phyloP scores from a whole-genome alignment of 2,329 filamentous ascomycete genomes.

The Epichloe baconii region DNA sequence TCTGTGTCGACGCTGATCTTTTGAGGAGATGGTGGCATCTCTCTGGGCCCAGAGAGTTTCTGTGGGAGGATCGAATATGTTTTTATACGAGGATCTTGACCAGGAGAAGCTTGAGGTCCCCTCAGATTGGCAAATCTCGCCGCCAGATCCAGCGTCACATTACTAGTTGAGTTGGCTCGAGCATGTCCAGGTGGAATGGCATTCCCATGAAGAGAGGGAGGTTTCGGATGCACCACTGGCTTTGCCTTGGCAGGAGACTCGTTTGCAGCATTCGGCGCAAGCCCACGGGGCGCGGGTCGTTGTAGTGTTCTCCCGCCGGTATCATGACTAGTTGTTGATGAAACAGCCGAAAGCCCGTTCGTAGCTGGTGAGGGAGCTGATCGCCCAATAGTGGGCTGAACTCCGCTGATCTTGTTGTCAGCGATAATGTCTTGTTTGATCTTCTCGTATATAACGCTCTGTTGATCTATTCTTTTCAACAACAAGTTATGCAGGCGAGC shows the following conservation, averaged over 20 bases:
- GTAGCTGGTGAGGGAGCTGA: slow-evolving; percentile 9
- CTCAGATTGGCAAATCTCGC: slow-evolving; percentile 46
- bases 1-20: slow-evolving; percentile 35
- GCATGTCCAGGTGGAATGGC: slow-evolving; percentile 23
- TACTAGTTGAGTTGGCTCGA: slow-evolving; percentile 16
- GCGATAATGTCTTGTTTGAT: slow-evolving; percentile 48
- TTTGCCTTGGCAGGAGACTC: slow-evolving; percentile 22
- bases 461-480: slow-evolving; percentile 34
- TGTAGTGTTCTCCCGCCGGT: not conserved
- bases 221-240: slow-evolving; percentile 50
- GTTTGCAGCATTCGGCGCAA: slow-evolving; percentile 8
- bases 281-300: slow-evolving; percentile 2
- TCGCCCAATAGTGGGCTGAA: slow-evolving; percentile 26
- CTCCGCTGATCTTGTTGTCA: slow-evolving; percentile 50
- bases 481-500: slow-evolving; percentile 36
- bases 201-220: slow-evolving; percentile 51
- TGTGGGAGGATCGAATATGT: slow-evolving; percentile 32
- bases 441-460: slow-evolving; percentile 37
- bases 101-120: slow-evolving; percentile 24
- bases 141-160: slow-evolving; percentile 34
- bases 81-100: slow-evolving; percentile 40
- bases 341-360: not conserved
- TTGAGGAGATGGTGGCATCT: slow-evolving; percentile 32
- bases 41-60: slow-evolving; percentile 33
- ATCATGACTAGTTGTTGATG: not conserved